These are phyloP conservation scores for Acrocalymma vagum DNA, from an alignment of 2,329 filamentous ascomycete genomes.

Conservation along the genomic window DNA sequence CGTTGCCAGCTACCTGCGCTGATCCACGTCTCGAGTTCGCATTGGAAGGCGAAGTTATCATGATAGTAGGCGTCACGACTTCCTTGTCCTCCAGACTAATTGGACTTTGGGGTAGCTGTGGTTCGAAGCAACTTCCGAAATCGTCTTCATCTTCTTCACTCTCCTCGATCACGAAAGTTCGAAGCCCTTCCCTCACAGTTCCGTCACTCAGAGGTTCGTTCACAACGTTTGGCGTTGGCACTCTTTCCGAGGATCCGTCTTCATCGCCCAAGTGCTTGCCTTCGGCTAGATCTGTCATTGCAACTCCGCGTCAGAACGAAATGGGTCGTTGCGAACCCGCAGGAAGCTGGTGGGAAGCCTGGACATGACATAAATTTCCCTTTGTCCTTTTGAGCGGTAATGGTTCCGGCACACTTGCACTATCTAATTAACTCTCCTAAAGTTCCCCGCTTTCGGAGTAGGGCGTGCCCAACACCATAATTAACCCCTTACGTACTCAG, in stretches of 20 bases:
- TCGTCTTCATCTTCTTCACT: constrained; percentile 21
- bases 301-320: constrained; percentile 9
- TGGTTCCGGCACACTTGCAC: no score
- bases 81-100: constrained; percentile 4
- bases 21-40: constrained; percentile 2
- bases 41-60: constrained; percentile 9
- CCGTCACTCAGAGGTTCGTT: constrained; percentile 27
- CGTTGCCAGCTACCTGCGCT: no score
- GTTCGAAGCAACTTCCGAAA: constrained; percentile 7
- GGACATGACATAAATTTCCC: no score
- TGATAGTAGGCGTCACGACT: constrained; percentile 16
- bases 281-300: constrained; percentile 14
- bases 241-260: constrained; percentile 26
- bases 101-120: constrained; percentile 7
- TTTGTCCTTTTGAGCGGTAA: no score
- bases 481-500: no score
- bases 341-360: no score
- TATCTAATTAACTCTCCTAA: no score
- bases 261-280: constrained; percentile 24
- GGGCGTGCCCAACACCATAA: no score
- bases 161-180: constrained; percentile 13
- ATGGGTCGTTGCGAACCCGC: constrained; percentile 5
- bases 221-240: constrained; percentile 34
- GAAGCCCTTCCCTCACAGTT: constrained; percentile 14
- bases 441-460: no score